Evolutionary conservation across 768 basidiomycete genomes (phyloP), one percentile per base, ranked within the genome.

Genomic region (Suillus subluteus): DNA sequence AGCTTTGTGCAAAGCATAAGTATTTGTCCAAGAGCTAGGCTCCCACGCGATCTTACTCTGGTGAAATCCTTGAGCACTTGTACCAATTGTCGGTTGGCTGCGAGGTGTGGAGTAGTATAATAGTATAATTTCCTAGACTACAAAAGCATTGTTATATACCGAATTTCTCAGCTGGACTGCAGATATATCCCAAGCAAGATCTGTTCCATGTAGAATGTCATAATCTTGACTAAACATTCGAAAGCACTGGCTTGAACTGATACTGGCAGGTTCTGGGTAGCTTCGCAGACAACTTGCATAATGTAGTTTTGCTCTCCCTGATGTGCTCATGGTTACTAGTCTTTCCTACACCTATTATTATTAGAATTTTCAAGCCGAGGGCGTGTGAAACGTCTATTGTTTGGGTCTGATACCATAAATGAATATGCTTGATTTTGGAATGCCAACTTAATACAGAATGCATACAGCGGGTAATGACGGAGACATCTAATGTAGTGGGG

Each of bases 221-320:
- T 99, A 75, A 98, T 98, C 73, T 90, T 87, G 38, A 99, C 97
- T 15, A 99, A 82, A 79, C 93, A 95, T 76, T 98, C 95, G 73
- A 98, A 99, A 6, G 98, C 91, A 40, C 90, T 94, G 21, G 98
- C 92, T 82, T 99, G 97, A 43, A 99, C 96, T 43, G 84, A 78
- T 4, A 91, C 87, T 2, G 88, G 79, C 1, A 85, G 67, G 71
- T 90, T 96, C 78, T 99, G 98, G 0, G 98, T 99, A 0, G 97
- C 97, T 75, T 99, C 97, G 75, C 98, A 99, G 21, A 99, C 93
- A 50, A 99, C 96, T 82, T 99, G 98, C 98, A 99, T 99, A 79
- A 99, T 99, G 82, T 98, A 99, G 80, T 99, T 99, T 58, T 97
- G 89, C 79, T 99, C 98, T 71, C 97, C 98, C 95, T 99, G 74